Conservation (phyloP, 495 filamentous ascomycete species). For the Tuber umbilicatum region DNA sequence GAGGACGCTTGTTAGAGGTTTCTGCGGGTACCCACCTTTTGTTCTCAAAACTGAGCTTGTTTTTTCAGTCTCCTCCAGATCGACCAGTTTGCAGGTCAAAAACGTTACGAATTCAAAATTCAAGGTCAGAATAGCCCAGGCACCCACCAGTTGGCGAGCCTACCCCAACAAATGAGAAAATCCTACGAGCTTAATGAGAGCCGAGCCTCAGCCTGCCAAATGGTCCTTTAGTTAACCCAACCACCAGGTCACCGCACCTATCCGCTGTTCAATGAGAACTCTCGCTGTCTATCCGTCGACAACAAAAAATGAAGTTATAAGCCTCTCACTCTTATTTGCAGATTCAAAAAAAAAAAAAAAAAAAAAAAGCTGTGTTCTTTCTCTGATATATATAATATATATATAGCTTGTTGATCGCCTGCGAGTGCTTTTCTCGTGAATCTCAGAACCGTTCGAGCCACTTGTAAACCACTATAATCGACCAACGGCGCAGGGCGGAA, state of each 20-base stretch:
- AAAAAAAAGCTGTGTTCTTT: background rate
- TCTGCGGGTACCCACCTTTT: conserved; percentile 33
- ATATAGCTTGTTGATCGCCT: background rate
- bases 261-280: conserved; percentile 21
- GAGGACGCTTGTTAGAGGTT: conserved; percentile 13
- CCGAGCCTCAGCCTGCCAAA: conserved; percentile 27
- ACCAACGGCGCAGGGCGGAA: background rate
- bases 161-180: conserved; percentile 19
- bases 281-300: background rate
- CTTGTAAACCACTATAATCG: background rate
- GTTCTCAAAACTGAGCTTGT: conserved; percentile 26
- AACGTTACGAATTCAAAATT: conserved; percentile 4
- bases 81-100: background rate
- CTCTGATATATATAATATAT: background rate
- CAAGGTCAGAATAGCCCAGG: background rate
- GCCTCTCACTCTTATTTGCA: conserved; percentile 1
- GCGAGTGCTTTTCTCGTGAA: background rate
- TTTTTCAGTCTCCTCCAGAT: background rate
- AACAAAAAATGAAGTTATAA: background rate
- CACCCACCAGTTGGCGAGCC: conserved; percentile 6
- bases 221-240: conserved; percentile 25
- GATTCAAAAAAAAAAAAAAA: background rate
- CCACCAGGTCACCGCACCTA: conserved; percentile 35
- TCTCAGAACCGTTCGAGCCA: conserved; percentile 4
- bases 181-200: conserved; percentile 26